Evolutionary conservation across 768 basidiomycete genomes (phyloP), one percentile per base, ranked within the genome.

Genomic region (Pleurotus tuoliensis): DNA sequence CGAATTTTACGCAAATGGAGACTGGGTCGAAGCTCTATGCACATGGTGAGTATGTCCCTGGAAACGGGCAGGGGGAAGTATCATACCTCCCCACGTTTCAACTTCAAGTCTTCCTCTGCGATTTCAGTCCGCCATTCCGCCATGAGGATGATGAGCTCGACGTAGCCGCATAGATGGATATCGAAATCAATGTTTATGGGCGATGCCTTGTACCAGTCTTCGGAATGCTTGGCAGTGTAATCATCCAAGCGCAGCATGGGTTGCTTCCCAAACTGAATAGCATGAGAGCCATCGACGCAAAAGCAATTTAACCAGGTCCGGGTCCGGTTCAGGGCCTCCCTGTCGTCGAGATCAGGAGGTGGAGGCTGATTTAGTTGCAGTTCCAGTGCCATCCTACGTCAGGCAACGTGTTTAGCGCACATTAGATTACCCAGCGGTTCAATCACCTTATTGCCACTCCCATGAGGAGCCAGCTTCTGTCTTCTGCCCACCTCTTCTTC

Each of bases 231-330:
- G 37, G 86, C 83, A 41, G 82, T 61, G 48, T 75, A 79, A 66
- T 89, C 84, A 62, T 90, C 84, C 30, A 84, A 74, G 39, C 71
- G 73, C 13, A 90, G 73, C 72, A 86, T 85, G 45, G 83, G 82
- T 44, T 85, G 79, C 63, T 89, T 90, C 9, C 88, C 89, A 63
- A 86, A 86, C 65, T 90, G 83, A 45, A 84, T 83, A n/a, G 86
- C 82, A 62, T 86, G 78, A 34, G 86, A 88, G 5, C 84, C 82
- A 64, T 92, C 90, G 55, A 87, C 80, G 60, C 86, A 84, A 66
- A 82, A 88, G 66, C 86, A 90, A 64, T 84, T 83, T 55, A 90
- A 72, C 88, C 88, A 91, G 22, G 84, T 86, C 57, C 90, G 76
- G 24, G 82, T 82, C 40, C 88, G 77, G 63, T 92, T 91, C 39